A percentile compares a stretch with the other conserved stretches of the same genome.
phyloP scores from a whole-genome alignment of 345 rosid genomes.

The Eucalyptus pauciflora region DNA sequence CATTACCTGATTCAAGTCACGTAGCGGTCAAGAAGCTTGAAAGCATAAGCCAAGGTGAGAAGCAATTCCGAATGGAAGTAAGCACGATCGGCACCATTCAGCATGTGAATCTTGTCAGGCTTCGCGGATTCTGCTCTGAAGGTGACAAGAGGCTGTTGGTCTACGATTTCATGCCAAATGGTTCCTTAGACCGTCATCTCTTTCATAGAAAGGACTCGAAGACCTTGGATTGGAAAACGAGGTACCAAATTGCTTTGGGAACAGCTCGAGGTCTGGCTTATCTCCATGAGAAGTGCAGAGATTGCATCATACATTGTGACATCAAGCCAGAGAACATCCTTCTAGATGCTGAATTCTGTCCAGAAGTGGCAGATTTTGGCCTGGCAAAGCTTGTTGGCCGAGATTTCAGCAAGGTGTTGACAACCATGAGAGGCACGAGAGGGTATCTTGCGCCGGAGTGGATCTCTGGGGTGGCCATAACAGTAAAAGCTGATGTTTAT shows the following conservation, averaged over 20 bases:
- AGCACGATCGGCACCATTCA: constrained; percentile 76
- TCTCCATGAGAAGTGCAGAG: constrained; percentile 77
- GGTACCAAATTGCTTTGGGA: constrained; percentile 61
- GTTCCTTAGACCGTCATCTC: constrained; percentile 58
- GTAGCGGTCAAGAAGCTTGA: constrained; percentile 83
- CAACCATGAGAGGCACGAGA: constrained; percentile 80
- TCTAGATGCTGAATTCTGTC: constrained; percentile 48
- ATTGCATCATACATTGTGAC: constrained; percentile 83
- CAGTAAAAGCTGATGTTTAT: constrained; percentile 78
- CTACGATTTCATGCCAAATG: constrained; percentile 71
- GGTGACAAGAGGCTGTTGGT: constrained; percentile 51
- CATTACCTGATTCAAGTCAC: constrained; percentile 45
- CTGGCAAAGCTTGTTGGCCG: constrained; percentile 73
- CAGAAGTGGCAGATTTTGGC: constrained; percentile 81
- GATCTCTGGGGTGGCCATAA: constrained; percentile 74
- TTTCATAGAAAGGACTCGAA: constrained; percentile 14
- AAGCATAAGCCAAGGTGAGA: constrained; percentile 72
- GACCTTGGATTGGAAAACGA: constrained; percentile 39
- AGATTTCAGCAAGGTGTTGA: constrained; percentile 73
- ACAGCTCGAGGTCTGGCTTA: constrained; percentile 68
- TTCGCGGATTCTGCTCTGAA: constrained; percentile 82
- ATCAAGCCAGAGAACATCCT: constrained; percentile 84
- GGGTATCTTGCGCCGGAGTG: constrained; percentile 90
- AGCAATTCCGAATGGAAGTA: constrained; percentile 78
- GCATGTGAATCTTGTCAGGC: constrained; percentile 69